Evolutionary conservation across 805 yeast genomes (phyloP).

Genomic region (Ogataea glucozyma): DNA sequence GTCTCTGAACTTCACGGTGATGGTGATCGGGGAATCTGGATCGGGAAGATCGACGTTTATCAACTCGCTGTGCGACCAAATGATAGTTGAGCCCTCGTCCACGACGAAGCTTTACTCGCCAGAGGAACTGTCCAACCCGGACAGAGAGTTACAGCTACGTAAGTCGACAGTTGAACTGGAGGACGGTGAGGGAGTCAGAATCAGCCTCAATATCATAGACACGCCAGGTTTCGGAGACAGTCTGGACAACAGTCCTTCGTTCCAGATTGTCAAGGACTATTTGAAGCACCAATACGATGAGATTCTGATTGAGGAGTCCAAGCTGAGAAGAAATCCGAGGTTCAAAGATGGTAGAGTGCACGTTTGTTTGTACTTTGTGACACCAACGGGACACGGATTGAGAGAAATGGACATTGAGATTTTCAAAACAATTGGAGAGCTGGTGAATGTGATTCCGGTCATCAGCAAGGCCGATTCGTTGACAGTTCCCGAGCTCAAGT

Average conservation of each 20-base stretch:
- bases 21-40: conserved; percentile 88
- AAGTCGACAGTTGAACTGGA: conserved; percentile 83
- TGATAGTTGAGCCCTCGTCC: conserved; percentile 72
- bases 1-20: conserved; percentile 79
- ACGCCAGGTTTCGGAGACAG: conserved; percentile 84
- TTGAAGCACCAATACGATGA: conserved; percentile 83
- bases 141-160: conserved; percentile 60
- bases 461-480: conserved; percentile 79
- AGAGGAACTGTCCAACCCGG: conserved; percentile 51
- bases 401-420: conserved; percentile 72
- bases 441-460: conserved; percentile 83
- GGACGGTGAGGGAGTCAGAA: conserved; percentile 83
- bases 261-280: conserved; percentile 72
- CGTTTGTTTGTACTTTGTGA: conserved; percentile 73
- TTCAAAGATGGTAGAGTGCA: conserved; percentile 85
- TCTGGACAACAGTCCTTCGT: conserved; percentile 65
- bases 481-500: conserved; percentile 64
- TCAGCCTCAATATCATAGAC: conserved; percentile 72
- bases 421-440: conserved; percentile 66
- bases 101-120: conserved; percentile 39
- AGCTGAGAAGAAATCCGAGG: conserved; percentile 82
- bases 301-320: conserved; percentile 74
- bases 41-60: conserved; percentile 90
- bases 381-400: conserved; percentile 64
- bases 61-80: conserved; percentile 86